Percentiles rank a stretch among this genome's conserved stretches.
phyloP scores from a whole-genome alignment of 1,284 basidiomycete genomes.

The Fistulinella cinereoalba region DNA sequence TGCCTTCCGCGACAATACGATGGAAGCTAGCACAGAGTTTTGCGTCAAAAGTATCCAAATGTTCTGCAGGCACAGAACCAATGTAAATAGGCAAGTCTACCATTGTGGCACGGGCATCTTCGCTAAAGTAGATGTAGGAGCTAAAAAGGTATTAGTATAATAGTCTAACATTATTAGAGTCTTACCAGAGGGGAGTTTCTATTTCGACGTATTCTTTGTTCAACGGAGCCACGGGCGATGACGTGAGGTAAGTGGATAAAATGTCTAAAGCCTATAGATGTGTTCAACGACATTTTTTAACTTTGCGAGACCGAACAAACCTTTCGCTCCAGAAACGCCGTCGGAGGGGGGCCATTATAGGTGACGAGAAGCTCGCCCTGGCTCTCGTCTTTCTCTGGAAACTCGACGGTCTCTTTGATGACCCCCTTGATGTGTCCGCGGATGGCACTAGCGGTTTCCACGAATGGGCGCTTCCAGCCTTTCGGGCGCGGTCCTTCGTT shows the following conservation, averaged over 20 bases:
- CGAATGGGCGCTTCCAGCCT: constrained; percentile 92
- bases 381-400: constrained; percentile 98
- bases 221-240: constrained; percentile 84
- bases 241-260: constrained; percentile 86
- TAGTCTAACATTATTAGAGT: constrained; percentile 9
- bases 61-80: constrained; percentile 81
- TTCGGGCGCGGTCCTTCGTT: constrained; percentile 62
- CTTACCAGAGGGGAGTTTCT: constrained; percentile 80
- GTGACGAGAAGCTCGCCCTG: constrained; percentile 83
- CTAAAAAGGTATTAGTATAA: constrained; percentile 37
- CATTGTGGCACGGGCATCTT: constrained; percentile 73
- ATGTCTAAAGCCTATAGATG: constrained; percentile 73
- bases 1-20: constrained; percentile 70
- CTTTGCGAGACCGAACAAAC: constrained; percentile 37
- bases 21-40: constrained; percentile 71
- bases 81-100: constrained; percentile 78
- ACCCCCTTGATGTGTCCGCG: constrained; percentile 57
- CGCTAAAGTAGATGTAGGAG: constrained; percentile 83
- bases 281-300: constrained; percentile 1
- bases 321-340: constrained; percentile 75
- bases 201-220: constrained; percentile 94
- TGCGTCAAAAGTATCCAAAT: constrained; percentile 70
- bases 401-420: constrained; percentile 73
- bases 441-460: constrained; percentile 80
- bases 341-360: constrained; percentile 78